phyloP scores from a whole-genome alignment of 495 filamentous ascomycete genomes.

The Aspergillus kassunensis region DNA sequence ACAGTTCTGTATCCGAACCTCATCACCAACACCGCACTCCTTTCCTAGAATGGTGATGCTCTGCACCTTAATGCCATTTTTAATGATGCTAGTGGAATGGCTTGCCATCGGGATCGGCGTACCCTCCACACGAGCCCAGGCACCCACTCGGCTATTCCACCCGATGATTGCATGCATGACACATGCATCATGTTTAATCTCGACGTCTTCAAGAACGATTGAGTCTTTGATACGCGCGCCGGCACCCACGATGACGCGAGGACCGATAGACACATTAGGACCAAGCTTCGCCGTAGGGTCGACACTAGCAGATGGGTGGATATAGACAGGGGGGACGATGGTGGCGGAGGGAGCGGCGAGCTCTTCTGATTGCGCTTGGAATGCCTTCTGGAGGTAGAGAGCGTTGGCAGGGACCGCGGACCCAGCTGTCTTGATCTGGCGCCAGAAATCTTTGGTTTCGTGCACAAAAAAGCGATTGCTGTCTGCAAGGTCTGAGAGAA shows the following conservation, averaged over 20 bases:
- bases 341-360: slow-evolving; percentile 80
- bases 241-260: slow-evolving; percentile 76
- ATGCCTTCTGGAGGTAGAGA: slow-evolving; percentile 93
- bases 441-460: slow-evolving; percentile 99
- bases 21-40: slow-evolving; percentile 91
- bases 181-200: slow-evolving; percentile 97
- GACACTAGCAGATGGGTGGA: slow-evolving; percentile 90
- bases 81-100: slow-evolving; percentile 91
- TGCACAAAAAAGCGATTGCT: slow-evolving; percentile 98
- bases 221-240: slow-evolving; percentile 93
- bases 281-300: slow-evolving; percentile 96
- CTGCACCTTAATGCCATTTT: slow-evolving; percentile 97
- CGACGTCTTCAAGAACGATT: slow-evolving; percentile 90
- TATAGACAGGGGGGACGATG: slow-evolving; percentile 92
- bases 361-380: slow-evolving; percentile 77
- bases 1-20: slow-evolving; percentile 97
- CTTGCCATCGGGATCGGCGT: slow-evolving; percentile 84
- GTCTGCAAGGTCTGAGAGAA: slow-evolving; percentile 92
- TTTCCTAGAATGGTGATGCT: slow-evolving; percentile 97
- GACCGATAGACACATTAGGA: slow-evolving; percentile 93
- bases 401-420: slow-evolving; percentile 97
- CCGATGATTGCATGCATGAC: slow-evolving; percentile 96
- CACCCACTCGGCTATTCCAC: slow-evolving; percentile 92
- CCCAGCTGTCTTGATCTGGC: slow-evolving; percentile 98
- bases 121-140: slow-evolving; percentile 97